Evolutionary conservation across 1,284 basidiomycete species (phyloP).

Genomic region (Ganoderma sinense): DNA sequence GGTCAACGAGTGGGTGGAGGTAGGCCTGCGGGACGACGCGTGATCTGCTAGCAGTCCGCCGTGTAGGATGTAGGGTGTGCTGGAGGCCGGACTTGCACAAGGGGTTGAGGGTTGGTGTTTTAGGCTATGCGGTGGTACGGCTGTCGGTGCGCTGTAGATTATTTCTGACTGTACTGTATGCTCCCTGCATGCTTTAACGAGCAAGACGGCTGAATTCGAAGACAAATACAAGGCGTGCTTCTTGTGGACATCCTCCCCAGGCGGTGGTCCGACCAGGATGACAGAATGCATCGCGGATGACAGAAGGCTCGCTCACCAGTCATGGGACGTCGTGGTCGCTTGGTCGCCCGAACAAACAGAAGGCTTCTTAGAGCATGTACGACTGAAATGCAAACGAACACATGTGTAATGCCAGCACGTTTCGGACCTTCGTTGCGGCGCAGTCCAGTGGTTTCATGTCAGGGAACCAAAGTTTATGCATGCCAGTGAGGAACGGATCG

Average conservation of each 20-base stretch:
- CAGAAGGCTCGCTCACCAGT: too few relatives aligned
- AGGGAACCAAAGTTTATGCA: neutral
- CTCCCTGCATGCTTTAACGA: neutral
- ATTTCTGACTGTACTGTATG: neutral
- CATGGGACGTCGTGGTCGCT: too few relatives aligned
- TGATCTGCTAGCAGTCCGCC: neutral
- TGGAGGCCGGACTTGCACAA: neutral
- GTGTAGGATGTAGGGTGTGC: too few relatives aligned
- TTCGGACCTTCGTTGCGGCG: neutral
- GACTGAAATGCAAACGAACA: too few relatives aligned
- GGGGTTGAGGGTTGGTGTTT: neutral
- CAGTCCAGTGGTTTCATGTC: neutral
- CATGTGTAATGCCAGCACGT: too few relatives aligned
- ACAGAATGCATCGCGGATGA: too few relatives aligned
- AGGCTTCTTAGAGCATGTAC: too few relatives aligned
- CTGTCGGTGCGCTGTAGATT: neutral
- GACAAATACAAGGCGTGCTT: neutral
- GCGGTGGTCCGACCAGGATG: too few relatives aligned
- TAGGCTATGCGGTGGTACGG: neutral
- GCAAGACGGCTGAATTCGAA: neutral
- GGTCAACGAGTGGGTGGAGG: slow-evolving; percentile 80
- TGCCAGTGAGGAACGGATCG: neutral
- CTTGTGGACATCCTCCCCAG: too few relatives aligned
- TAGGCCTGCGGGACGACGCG: slow-evolving; percentile 21
- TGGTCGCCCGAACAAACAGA: too few relatives aligned